phyloP scores from a whole-genome alignment of 495 filamentous ascomycete species.

The Penicillium diatomitis region DNA sequence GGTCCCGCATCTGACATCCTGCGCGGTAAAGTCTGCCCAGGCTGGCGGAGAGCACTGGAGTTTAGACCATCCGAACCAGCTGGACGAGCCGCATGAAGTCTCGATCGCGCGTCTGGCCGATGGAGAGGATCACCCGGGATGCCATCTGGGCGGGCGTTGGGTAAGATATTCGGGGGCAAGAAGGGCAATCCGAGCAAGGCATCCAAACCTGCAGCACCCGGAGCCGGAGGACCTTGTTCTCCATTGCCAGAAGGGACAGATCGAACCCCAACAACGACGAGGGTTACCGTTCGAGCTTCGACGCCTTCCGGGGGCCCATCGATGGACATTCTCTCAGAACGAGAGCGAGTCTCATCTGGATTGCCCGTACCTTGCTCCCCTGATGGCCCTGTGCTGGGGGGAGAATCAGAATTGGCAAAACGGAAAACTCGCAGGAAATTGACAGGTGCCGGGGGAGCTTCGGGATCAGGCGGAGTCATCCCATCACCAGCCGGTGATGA shows the following conservation, averaged over 20 bases:
- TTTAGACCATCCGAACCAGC: conserved; percentile 38
- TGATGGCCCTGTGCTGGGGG: conserved; percentile 8
- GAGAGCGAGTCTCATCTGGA: conserved; percentile 7
- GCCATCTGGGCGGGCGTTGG: conserved; percentile 25
- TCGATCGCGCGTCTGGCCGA: conserved; percentile 36
- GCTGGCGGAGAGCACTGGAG: conserved; percentile 42
- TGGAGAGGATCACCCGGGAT: conserved; percentile 21
- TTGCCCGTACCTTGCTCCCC: conserved; percentile 13
- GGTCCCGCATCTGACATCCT: conserved; percentile 31
- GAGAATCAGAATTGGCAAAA: conserved; percentile 43
- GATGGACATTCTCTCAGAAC: conserved; percentile 26
- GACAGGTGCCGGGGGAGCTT: conserved; percentile 37
- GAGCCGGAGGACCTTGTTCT: conserved; percentile 33
- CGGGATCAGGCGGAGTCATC: conserved; percentile 16
- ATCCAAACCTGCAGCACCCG: conserved; percentile 34
- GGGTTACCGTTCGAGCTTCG: conserved; percentile 55
- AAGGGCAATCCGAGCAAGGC: conserved; percentile 47
- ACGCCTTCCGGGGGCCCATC: conserved; percentile 38
- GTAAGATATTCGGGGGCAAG: conserved; percentile 45
- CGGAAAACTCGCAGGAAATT: conserved; percentile 55
- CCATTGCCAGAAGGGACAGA: conserved; percentile 51
- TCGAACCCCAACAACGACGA: conserved; percentile 65
- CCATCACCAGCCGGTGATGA: conserved; percentile 24
- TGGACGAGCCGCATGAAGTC: conserved; percentile 40
- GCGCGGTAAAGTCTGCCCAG: conserved; percentile 18